A percentile compares a stretch with the other conserved stretches of the same genome.
phyloP scores from a whole-genome alignment of 1,284 basidiomycete species.

The Papiliotrema laurentii region DNA sequence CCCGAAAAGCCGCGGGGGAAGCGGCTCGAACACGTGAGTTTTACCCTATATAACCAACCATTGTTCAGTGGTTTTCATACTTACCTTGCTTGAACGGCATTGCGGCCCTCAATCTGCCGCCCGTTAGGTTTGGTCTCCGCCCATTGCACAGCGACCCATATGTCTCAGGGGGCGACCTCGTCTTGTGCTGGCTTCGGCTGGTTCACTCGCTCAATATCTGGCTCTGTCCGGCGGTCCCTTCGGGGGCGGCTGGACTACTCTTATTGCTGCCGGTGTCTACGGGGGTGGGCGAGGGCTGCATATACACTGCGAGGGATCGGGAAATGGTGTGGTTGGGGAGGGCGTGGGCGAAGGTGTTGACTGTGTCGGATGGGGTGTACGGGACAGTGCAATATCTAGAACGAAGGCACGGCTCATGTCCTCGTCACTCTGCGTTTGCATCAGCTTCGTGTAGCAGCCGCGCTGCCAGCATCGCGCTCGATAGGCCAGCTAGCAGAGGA shows the following conservation, averaged over 20 bases:
- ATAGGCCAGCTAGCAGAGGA: too few species aligned
- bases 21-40: neutral
- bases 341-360: too few species aligned
- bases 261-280: constrained; percentile 1
- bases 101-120: constrained; percentile 26
- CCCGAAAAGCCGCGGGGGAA: too few species aligned
- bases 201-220: constrained; percentile 42
- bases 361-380: too few species aligned
- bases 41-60: neutral
- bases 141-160: constrained; percentile 46
- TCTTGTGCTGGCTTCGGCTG: constrained; percentile 42
- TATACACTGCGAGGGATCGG: too few species aligned
- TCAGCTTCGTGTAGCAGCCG: too few species aligned
- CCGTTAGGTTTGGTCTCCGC: constrained; percentile 33
- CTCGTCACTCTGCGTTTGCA: too few species aligned
- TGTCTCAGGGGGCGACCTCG: constrained; percentile 35
- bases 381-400: too few species aligned
- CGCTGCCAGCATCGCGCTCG: too few species aligned
- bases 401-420: too few species aligned
- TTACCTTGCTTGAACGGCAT: constrained; percentile 37
- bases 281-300: too few species aligned
- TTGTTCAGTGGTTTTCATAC: constrained; percentile 17
- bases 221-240: constrained; percentile 39
- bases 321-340: too few species aligned
- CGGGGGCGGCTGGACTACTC: constrained; percentile 37